Percentiles rank a stretch among this genome's conserved stretches.
Evolutionary conservation across 2,329 filamentous ascomycete genomes (phyloP).

Genomic region (Rhynchosporium agropyri): DNA sequence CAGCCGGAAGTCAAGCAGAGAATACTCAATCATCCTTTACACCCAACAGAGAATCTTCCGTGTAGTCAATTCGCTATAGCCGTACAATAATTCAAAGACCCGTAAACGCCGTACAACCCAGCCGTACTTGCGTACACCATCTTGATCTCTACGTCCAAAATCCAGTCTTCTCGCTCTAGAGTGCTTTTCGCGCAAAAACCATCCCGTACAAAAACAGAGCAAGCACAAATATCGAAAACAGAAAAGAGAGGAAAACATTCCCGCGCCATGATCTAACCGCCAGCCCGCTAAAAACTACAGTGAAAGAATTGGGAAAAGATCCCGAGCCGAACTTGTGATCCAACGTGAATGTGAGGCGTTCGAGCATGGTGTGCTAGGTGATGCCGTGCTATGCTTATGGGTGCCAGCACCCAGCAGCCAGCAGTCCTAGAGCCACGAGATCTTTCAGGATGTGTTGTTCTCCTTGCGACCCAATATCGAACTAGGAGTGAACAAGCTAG

Average conservation of each 20-base stretch:
- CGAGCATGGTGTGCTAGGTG: not conserved
- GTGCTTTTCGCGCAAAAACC: not conserved
- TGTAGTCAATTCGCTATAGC: not conserved
- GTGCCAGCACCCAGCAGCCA: not conserved
- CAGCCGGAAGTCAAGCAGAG: not conserved
- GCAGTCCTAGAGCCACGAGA: not conserved
- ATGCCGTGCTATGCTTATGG: not conserved
- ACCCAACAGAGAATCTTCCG: not conserved
- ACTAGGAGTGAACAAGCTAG: not conserved
- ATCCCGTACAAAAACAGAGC: not conserved
- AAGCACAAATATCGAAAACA: not conserved
- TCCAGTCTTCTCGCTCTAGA: not conserved
- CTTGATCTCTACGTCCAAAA: not conserved
- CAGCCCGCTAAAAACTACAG: not conserved
- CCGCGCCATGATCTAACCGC: not conserved
- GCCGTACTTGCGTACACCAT: conserved; percentile 16
- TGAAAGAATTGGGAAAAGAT: no score
- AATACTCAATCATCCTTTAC: not conserved
- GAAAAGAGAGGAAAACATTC: not conserved
- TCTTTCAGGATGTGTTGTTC: conserved; percentile 5
- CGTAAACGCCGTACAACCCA: conserved; percentile 2
- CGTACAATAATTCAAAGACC: not conserved
- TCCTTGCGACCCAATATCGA: conserved; percentile 1
- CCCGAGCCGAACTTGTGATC: not conserved
- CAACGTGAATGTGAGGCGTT: not conserved